These are phyloP conservation scores for Pseudogymnoascus sp. DNA, from an alignment of 2,329 filamentous ascomycete genomes.

Conservation along the genomic window DNA sequence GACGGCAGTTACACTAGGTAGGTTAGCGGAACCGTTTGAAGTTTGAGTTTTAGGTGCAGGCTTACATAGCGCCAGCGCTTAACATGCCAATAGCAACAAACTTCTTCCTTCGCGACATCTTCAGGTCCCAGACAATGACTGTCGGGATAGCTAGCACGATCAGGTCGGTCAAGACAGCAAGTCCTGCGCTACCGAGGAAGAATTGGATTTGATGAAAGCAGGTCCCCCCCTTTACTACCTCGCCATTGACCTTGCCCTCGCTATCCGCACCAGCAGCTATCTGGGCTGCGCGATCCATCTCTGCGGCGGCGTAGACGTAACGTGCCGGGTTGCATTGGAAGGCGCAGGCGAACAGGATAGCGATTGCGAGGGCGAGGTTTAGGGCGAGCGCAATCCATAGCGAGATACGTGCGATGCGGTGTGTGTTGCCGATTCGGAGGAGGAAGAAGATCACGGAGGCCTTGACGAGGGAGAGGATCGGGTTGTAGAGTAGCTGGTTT, in stretches of 20 bases:
- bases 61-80: conserved; percentile 13
- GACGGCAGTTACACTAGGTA: conserved; percentile 16
- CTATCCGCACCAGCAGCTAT: conserved; percentile 6
- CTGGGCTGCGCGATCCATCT: conserved; percentile 12
- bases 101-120: conserved; percentile 16
- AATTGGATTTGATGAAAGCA: conserved; percentile 17
- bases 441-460: conserved; percentile 38
- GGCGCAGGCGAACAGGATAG: conserved; percentile 31
- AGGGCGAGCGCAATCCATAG: conserved; percentile 13
- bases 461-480: conserved; percentile 38
- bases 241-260: conserved; percentile 16
- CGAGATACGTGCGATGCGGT: conserved; percentile 9
- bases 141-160: conserved; percentile 17
- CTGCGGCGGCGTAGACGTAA: conserved; percentile 11
- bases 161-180: conserved; percentile 18
- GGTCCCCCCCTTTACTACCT: conserved; percentile 13
- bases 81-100: conserved; percentile 11
- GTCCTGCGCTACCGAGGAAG: conserved; percentile 14
- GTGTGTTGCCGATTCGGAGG: conserved; percentile 33
- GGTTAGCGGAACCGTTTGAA: neutral
- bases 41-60: neutral
- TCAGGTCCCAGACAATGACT: conserved; percentile 18
- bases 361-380: conserved; percentile 27
- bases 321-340: conserved; percentile 30
- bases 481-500: conserved; percentile 37